A percentile compares a stretch with the other conserved stretches of the same genome.
These are phyloP conservation scores for Psilocybe subaeruginosa DNA, from an alignment of 768 basidiomycete species.

Conservation along the genomic window DNA sequence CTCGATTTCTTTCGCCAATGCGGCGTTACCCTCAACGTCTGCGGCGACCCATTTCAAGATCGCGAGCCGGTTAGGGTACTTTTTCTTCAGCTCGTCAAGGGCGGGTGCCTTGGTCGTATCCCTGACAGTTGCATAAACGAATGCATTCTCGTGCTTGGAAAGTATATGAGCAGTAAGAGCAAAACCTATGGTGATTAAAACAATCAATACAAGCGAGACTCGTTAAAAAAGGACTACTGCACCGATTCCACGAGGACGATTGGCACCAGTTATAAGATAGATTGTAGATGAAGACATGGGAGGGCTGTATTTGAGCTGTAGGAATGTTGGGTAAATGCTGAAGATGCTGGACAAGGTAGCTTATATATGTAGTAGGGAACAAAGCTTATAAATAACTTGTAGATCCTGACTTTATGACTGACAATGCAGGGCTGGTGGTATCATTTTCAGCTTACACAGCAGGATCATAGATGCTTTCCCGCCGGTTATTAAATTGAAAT, in stretches of 20 bases:
- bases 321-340: too few relatives aligned
- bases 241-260: background rate
- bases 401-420: too few relatives aligned
- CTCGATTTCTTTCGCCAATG: constrained; percentile 2
- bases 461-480: too few relatives aligned
- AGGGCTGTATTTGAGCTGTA: too few relatives aligned
- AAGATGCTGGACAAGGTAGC: too few relatives aligned
- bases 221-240: too few relatives aligned
- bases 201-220: too few relatives aligned
- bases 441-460: too few relatives aligned
- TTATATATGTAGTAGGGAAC: too few relatives aligned
- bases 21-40: background rate
- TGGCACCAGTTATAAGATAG: background rate
- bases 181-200: background rate
- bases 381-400: too few relatives aligned
- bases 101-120: background rate
- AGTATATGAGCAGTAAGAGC: background rate
- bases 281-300: background rate
- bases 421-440: too few relatives aligned
- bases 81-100: background rate
- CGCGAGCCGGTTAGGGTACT: background rate
- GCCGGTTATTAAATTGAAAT: too few relatives aligned
- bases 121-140: background rate
- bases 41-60: background rate
- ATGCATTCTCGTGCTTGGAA: background rate